These are phyloP conservation scores for Lichtheimia hyalospora DNA, from an alignment of 371 early-diverging fungal species.

Conservation along the genomic window DNA sequence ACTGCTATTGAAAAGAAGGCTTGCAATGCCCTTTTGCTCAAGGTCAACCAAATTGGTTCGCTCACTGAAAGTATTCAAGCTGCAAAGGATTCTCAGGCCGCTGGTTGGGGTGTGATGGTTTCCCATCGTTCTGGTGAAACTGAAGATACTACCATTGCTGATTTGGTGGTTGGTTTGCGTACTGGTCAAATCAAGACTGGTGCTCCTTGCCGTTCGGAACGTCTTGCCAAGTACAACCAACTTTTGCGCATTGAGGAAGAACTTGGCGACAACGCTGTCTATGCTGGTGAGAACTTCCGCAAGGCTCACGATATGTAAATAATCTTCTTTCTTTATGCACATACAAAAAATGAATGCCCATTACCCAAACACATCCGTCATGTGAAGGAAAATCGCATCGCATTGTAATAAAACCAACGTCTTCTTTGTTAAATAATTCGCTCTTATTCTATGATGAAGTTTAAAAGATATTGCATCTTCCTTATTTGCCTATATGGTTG, in stretches of 20 bases:
- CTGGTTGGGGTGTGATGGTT: conserved; percentile 99
- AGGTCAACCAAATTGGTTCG: conserved; percentile 99
- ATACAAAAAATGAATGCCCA: no score
- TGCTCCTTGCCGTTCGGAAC: conserved; percentile 98
- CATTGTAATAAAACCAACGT: no score
- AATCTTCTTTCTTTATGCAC: neutral
- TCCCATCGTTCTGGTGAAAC: conserved; percentile 99
- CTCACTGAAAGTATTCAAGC: conserved; percentile 94
- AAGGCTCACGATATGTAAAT: conserved; percentile 67
- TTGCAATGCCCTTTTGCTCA: conserved; percentile 95
- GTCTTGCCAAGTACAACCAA: conserved; percentile 99
- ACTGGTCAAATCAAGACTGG: conserved; percentile 99
- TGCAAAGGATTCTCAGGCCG: conserved; percentile 66
- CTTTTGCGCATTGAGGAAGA: conserved; percentile 93
- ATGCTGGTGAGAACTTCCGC: conserved; percentile 95
- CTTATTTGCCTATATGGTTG: no score
- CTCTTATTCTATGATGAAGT: no score
- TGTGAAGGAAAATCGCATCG: no score
- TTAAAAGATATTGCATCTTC: no score
- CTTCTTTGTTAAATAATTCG: no score
- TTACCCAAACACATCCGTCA: no score
- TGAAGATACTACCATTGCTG: conserved; percentile 98
- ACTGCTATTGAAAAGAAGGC: conserved; percentile 92
- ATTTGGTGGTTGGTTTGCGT: conserved; percentile 96
- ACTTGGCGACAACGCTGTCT: conserved; percentile 76